Evolutionary conservation across 805 yeast species (phyloP), one percentile per base, ranked within the genome.

Genomic region (Brettanomyces bruxellensis): DNA sequence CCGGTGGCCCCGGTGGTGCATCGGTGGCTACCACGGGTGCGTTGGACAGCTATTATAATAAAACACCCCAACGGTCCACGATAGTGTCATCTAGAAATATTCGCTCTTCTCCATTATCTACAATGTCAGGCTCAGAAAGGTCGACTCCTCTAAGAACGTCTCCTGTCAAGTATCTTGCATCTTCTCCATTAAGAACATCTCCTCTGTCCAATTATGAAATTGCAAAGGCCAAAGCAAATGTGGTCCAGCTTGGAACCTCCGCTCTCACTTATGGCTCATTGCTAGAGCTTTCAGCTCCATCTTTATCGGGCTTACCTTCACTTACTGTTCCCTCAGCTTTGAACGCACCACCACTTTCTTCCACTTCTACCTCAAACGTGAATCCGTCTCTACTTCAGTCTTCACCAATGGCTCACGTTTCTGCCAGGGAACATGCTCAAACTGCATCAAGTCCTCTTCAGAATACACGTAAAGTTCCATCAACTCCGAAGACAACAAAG

Each of bases 121-220:
- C 23, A 12, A n/a, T 35, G 14, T 35, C 38, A 13, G 43, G 22
- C 12, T 40, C 43, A 7, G 35, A 40, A 3, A 40, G 34, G 4
- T 35, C 38, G 32, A 12, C 43, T 12, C 35, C 12, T 25, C 23
- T 25, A 30, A 41, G 25, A 38, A 47, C 6, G 8, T 35, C 38
- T 8, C 32, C 32, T 7, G 7, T 28, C 32, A 28, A 9, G 11
- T 2, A 28, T 28, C 32, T 28, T 9, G 32, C 32, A 6, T 57
- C 63, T 8, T 59, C 65, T 1, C 64, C 64, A 7, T 37, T 59
- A 25, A 55, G 52, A 42, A 62, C 65, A 3, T 59, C 64, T n/a
- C 66, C 65, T 13, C 41, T 60, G 9, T 46, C 44, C 30, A 34
- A 36, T 24, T 25, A 25, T 7, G 39, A 43, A 11, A 25, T 28